Conservation (phyloP, 2,329 filamentous ascomycete species). For the Shiraia sp. region DNA sequence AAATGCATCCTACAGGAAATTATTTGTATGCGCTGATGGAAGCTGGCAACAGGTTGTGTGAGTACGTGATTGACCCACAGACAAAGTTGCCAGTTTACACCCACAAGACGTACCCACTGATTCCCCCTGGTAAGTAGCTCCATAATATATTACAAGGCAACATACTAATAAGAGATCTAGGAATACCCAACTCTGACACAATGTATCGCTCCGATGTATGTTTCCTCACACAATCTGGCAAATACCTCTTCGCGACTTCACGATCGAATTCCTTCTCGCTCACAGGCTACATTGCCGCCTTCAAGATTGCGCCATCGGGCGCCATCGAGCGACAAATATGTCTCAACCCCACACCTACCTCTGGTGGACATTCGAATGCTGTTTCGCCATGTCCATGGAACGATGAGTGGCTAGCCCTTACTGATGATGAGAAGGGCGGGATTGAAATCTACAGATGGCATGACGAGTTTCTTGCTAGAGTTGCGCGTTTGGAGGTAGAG, state of each 20-base stretch:
- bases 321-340: constrained; percentile 77
- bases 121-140: constrained; percentile 69
- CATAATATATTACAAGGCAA: not conserved
- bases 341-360: constrained; percentile 82
- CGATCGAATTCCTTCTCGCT: constrained; percentile 75
- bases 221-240: constrained; percentile 67
- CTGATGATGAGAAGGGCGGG: constrained; percentile 85
- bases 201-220: constrained; percentile 89
- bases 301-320: constrained; percentile 69
- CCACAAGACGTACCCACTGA: constrained; percentile 73
- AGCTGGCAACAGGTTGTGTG: constrained; percentile 80
- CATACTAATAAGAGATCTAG: constrained; percentile 17
- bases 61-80: constrained; percentile 76
- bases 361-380: constrained; percentile 85
- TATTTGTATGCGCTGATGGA: constrained; percentile 90
- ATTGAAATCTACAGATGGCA: constrained; percentile 87
- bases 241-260: constrained; percentile 83
- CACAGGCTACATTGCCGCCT: constrained; percentile 82
- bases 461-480: constrained; percentile 76
- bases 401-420: constrained; percentile 88
- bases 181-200: constrained; percentile 53
- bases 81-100: constrained; percentile 80
- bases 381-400: constrained; percentile 82
- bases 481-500: constrained; percentile 75
- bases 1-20: constrained; percentile 75